Evolutionary conservation across 2,329 filamentous ascomycete genomes (phyloP).

Genomic region (Fusarium sp.): DNA sequence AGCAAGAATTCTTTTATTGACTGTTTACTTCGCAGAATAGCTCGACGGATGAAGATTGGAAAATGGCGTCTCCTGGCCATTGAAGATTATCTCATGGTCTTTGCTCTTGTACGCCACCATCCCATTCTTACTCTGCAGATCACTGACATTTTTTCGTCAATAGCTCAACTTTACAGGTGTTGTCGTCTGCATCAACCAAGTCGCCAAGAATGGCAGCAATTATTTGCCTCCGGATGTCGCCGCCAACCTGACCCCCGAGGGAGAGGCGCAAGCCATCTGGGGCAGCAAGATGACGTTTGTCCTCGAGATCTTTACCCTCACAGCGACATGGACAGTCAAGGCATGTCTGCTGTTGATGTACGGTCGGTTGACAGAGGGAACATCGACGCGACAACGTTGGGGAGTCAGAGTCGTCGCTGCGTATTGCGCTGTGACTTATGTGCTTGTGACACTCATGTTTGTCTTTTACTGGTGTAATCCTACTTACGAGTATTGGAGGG

Average conservation of each 20-base stretch:
- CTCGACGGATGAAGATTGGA: constrained; percentile 54
- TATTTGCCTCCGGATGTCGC: constrained; percentile 54
- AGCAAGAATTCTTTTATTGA: not conserved
- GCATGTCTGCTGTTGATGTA: constrained; percentile 65
- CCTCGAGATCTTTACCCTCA: constrained; percentile 64
- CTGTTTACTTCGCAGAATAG: constrained; percentile 28
- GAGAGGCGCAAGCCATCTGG: constrained; percentile 56
- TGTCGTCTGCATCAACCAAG: constrained; percentile 56
- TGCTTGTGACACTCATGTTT: constrained; percentile 63
- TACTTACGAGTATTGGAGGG: constrained; percentile 63
- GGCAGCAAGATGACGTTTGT: constrained; percentile 68
- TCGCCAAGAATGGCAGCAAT: constrained; percentile 58
- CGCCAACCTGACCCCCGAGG: constrained; percentile 57
- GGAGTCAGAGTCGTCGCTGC: constrained; percentile 56
- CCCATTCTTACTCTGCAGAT: not conserved
- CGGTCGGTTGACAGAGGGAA: constrained; percentile 59
- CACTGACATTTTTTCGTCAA: constrained; percentile 13
- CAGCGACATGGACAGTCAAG: constrained; percentile 65
- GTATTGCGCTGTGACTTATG: constrained; percentile 59
- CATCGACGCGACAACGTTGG: constrained; percentile 48
- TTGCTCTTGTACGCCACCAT: constrained; percentile 54
- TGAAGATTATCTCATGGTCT: constrained; percentile 69
- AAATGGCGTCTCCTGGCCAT: constrained; percentile 61
- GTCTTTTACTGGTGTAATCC: constrained; percentile 67
- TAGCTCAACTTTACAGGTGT: constrained; percentile 54